These are phyloP conservation scores for Xylaria sp. DNA, from an alignment of 2,329 filamentous ascomycete genomes.

Conservation along the genomic window DNA sequence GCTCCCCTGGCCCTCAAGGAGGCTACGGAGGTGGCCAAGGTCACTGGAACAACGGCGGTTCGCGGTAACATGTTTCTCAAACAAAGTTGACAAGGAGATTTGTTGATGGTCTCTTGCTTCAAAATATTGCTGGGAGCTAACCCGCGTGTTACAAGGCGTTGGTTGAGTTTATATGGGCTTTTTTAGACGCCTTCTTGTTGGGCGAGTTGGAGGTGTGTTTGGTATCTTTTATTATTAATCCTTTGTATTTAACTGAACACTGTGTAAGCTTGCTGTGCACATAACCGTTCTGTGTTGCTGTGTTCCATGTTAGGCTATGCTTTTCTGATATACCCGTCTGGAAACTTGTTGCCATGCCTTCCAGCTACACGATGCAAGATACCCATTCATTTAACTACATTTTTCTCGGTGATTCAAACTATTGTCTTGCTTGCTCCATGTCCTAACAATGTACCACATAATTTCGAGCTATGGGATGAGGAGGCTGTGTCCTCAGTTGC, in stretches of 20 bases:
- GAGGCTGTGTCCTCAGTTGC: background rate
- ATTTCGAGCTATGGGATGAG: background rate
- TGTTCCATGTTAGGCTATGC: conserved; percentile 15
- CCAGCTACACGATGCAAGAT: conserved; percentile 33
- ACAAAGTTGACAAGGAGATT: background rate
- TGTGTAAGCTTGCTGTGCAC: conserved; percentile 28
- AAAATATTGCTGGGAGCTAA: background rate
- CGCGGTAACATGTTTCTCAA: conserved; percentile 6
- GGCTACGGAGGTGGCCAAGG: conserved; percentile 10
- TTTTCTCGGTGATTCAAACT: background rate
- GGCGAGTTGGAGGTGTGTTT: conserved; percentile 17
- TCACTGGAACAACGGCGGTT: conserved; percentile 23
- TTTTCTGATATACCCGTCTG: conserved; percentile 3
- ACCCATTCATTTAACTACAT: conserved; percentile 22
- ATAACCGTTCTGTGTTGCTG: conserved; percentile 9
- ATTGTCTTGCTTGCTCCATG: background rate
- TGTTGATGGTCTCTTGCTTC: background rate
- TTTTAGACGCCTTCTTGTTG: conserved; percentile 15
- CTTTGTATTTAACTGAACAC: background rate
- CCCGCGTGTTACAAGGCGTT: conserved; percentile 27
- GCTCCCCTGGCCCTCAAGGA: conserved; percentile 33
- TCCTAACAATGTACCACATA: background rate
- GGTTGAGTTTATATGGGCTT: conserved; percentile 27
- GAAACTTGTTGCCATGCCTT: background rate
- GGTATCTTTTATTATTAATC: background rate